A percentile compares a stretch with the other conserved stretches of the same genome.
phyloP scores from a whole-genome alignment of 2,329 filamentous ascomycete species.

The Emmonsiellopsis sp. region DNA sequence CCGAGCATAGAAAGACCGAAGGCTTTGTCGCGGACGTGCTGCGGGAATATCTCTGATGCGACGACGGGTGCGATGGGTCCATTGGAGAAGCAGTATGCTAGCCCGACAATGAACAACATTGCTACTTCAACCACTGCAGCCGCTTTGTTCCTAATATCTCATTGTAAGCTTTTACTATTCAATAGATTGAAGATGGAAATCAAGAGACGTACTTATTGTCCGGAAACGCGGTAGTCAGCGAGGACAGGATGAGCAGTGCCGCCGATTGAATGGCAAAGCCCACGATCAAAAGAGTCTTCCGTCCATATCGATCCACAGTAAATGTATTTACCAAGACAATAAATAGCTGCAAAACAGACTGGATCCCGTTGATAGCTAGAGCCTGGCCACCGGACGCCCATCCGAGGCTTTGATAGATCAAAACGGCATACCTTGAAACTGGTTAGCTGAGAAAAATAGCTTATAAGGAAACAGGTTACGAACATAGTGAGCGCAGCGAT shows the following conservation, averaged over 20 bases:
- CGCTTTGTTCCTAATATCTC: conserved; percentile 19
- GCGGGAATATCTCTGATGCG: conserved; percentile 33
- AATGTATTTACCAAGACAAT: conserved; percentile 34
- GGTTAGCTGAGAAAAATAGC: neutral
- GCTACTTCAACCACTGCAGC: conserved; percentile 33
- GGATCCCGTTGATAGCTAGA: conserved; percentile 31
- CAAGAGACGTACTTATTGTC: conserved; percentile 14
- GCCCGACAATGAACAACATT: conserved; percentile 36
- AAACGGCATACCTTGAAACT: neutral
- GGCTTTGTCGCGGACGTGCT: conserved; percentile 34
- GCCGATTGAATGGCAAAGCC: conserved; percentile 30
- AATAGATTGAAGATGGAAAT: too few relatives aligned
- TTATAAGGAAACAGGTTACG: conserved; percentile 14
- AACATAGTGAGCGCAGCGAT: conserved; percentile 31
- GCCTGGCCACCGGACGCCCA: conserved; percentile 29
- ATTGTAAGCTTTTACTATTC: too few relatives aligned
- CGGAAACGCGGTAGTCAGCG: conserved; percentile 30
- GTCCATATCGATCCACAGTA: conserved; percentile 29
- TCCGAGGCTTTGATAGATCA: conserved; percentile 32
- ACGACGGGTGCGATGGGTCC: conserved; percentile 31
- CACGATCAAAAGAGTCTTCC: conserved; percentile 25
- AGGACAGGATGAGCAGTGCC: conserved; percentile 29
- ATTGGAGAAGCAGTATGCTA: conserved; percentile 36
- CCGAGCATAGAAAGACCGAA: conserved; percentile 28
- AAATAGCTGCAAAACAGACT: conserved; percentile 29